phyloP scores from a whole-genome alignment of 2,329 filamentous ascomycete genomes.

The Magnaporthiopsis rhizophila region DNA sequence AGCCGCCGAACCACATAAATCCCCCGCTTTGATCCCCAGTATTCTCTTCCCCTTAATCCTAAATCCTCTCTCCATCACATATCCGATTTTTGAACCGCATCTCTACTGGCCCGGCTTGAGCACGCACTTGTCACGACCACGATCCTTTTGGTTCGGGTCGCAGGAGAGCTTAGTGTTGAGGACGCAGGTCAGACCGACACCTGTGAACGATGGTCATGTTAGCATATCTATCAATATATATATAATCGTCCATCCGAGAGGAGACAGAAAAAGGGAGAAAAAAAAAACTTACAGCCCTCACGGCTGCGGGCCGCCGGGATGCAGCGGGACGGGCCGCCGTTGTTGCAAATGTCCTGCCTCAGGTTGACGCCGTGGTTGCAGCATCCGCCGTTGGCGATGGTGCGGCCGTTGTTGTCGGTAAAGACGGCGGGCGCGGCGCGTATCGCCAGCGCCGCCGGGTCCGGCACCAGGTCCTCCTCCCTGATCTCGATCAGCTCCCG shows the following conservation, averaged over 20 bases:
- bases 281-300: background rate
- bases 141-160: background rate
- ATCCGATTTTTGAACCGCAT: too few species aligned
- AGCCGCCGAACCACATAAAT: background rate
- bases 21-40: background rate
- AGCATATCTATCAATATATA: background rate
- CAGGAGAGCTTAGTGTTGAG: background rate
- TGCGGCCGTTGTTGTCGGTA: background rate
- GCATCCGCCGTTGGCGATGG: background rate
- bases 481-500: constrained; percentile 12
- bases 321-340: background rate
- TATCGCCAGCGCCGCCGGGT: background rate
- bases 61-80: background rate
- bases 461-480: constrained; percentile 11
- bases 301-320: background rate
- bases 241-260: too few species aligned
- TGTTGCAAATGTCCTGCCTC: background rate
- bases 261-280: too few species aligned
- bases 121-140: background rate
- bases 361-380: background rate
- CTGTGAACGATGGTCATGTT: background rate
- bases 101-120: background rate
- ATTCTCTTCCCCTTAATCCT: background rate
- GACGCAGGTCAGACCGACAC: background rate
- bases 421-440: background rate